Evolutionary conservation across 78 protist species (phyloP).

Genomic region (Dictyostelium citrinum): DNA sequence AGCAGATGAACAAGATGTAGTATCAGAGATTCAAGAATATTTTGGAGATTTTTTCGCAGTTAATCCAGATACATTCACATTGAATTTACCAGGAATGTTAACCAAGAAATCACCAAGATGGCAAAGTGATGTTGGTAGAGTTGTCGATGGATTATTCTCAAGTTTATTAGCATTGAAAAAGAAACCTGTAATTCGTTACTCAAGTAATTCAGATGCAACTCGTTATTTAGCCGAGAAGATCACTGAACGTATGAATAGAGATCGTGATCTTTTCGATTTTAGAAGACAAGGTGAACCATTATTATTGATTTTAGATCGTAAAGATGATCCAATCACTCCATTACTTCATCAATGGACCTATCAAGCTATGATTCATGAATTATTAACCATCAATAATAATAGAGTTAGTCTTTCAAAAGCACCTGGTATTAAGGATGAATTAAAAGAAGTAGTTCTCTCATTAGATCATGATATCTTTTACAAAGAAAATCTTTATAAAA

Average conservation of each 20-base stretch:
- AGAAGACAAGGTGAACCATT: slow-evolving; percentile 67
- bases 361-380: slow-evolving; percentile 98
- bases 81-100: slow-evolving; percentile 60
- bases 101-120: slow-evolving; percentile 24
- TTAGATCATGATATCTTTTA: slow-evolving; percentile 89
- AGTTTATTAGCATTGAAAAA: slow-evolving; percentile 64
- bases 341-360: slow-evolving; percentile 88
- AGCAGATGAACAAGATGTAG: slow-evolving; percentile 91
- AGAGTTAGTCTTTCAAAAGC: slow-evolving; percentile 67
- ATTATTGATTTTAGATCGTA: slow-evolving; percentile 93
- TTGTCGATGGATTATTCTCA: slow-evolving; percentile 55
- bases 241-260: slow-evolving; percentile 38
- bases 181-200: slow-evolving; percentile 68
- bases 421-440: neutral
- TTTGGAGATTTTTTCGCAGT: slow-evolving; percentile 93
- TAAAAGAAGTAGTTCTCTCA: slow-evolving; percentile 84
- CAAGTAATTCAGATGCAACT: slow-evolving; percentile 60
- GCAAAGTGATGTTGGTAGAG: neutral
- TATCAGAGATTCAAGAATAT: slow-evolving; percentile 88
- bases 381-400: slow-evolving; percentile 89
- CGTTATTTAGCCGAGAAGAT: slow-evolving; percentile 10
- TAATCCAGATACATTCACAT: slow-evolving; percentile 76
- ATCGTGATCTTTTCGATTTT: slow-evolving; percentile 87
- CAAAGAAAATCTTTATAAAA: slow-evolving; percentile 79
- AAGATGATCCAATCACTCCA: slow-evolving; percentile 97